Evolutionary conservation across 169 alveolate species (phyloP).

Genomic region (Plasmodium yoelii): DNA sequence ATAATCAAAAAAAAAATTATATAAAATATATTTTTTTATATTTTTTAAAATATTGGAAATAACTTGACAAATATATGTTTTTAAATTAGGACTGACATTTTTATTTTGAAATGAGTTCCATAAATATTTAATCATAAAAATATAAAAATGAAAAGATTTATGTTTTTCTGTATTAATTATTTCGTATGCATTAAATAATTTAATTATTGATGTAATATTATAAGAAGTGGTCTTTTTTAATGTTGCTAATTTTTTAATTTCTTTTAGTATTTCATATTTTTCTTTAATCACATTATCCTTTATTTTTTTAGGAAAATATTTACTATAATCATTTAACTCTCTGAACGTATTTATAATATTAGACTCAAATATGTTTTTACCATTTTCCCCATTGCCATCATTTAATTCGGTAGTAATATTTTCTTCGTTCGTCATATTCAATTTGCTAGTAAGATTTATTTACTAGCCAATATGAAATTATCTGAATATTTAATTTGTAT

Average conservation of each 20-base stretch:
- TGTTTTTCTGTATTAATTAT: constrained; percentile 48
- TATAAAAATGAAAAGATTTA: constrained; percentile 58
- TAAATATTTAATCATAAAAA: constrained; percentile 66
- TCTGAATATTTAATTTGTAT: no score
- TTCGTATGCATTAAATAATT: constrained; percentile 49
- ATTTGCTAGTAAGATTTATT: no score
- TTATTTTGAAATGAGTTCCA: constrained; percentile 58
- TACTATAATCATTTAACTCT: constrained; percentile 64
- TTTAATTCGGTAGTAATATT: not conserved
- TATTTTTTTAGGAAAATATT: constrained; percentile 48
- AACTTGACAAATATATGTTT: constrained; percentile 48
- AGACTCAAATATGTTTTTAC: no score
- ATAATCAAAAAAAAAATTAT: constrained; percentile 67
- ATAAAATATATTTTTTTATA: constrained; percentile 48
- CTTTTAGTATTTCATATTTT: constrained; percentile 44
- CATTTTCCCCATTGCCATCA: not conserved
- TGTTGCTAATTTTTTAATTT: constrained; percentile 38
- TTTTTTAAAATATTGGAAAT: constrained; percentile 47
- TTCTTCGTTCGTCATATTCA: constrained; percentile 4
- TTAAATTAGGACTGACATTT: constrained; percentile 50
- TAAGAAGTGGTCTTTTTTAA: constrained; percentile 47
- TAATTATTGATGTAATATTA: constrained; percentile 48
- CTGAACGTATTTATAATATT: constrained; percentile 28
- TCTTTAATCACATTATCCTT: constrained; percentile 63
- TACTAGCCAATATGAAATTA: no score